These are phyloP conservation scores for Apophysomyces elegans DNA, from an alignment of 371 early-diverging fungal genomes.

Conservation along the genomic window DNA sequence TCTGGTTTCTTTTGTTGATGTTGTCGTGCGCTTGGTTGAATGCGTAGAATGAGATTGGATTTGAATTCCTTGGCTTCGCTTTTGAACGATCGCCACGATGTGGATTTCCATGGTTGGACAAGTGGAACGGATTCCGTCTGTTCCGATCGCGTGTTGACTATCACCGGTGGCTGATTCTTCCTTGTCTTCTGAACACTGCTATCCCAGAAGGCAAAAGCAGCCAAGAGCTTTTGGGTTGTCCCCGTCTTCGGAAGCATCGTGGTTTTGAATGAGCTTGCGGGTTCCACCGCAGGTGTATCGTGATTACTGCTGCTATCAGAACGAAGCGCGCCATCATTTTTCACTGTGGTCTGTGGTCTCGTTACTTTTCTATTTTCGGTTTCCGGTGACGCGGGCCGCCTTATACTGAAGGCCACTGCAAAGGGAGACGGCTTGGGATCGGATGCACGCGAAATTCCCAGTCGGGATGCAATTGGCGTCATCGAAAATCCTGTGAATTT, in stretches of 20 bases:
- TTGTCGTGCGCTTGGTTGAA: background rate
- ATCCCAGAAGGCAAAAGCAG: constrained; percentile 8
- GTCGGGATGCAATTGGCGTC: background rate
- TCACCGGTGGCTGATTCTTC: background rate
- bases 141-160: background rate
- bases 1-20: background rate
- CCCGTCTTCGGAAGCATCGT: background rate
- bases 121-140: constrained; percentile 3
- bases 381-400: background rate
- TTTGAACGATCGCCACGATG: constrained; percentile 4
- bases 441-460: background rate
- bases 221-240: background rate
- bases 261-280: background rate
- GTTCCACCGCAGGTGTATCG: constrained; percentile 2
- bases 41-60: background rate
- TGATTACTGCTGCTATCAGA: background rate
- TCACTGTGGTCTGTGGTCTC: too few relatives aligned
- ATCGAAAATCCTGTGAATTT: constrained; percentile 3
- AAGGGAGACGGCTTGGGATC: background rate
- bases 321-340: too few relatives aligned
- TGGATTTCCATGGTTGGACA: constrained; percentile 8
- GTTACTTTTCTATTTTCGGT: background rate
- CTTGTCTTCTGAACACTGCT: background rate
- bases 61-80: constrained; percentile 3
- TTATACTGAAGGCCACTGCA: background rate